phyloP scores from a whole-genome alignment of 169 alveolate species.

The Eimeria necatrix region DNA sequence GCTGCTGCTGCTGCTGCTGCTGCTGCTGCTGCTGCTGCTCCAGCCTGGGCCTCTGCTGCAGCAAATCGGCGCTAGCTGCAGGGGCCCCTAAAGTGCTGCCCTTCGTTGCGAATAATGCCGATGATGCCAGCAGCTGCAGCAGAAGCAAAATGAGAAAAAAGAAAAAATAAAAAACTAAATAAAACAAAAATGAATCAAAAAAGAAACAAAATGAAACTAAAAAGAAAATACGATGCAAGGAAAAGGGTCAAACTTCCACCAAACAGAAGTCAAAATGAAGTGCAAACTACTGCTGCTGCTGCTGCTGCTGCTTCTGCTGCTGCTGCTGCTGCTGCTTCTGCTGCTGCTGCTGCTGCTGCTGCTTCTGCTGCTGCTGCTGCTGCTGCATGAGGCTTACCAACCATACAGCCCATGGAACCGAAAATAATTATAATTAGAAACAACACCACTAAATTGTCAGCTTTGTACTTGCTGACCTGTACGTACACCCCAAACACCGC shows the following conservation, averaged over 20 bases:
- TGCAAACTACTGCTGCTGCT: not conserved
- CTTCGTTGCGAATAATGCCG: slow-evolving; percentile 13
- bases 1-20: slow-evolving; percentile 1
- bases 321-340: not conserved
- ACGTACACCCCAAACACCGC: not conserved
- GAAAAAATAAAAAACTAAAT: not conserved
- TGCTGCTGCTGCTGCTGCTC: not conserved
- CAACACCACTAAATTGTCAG: slow-evolving; percentile 18
- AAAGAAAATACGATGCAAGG: too few species aligned
- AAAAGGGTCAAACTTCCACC: not conserved
- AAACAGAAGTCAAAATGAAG: not conserved
- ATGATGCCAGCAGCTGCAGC: slow-evolving; percentile 29
- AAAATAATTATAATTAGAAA: slow-evolving; percentile 11
- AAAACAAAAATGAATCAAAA: not conserved
- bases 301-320: not conserved
- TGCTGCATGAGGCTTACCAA: not conserved
- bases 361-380: not conserved
- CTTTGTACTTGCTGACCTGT: slow-evolving; percentile 8
- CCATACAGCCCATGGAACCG: slow-evolving; percentile 47
- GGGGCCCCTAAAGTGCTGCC: slow-evolving; percentile 43
- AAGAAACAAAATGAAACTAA: not conserved
- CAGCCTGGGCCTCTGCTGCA: not conserved
- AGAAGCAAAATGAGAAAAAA: not conserved
- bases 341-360: not conserved
- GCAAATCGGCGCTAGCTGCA: slow-evolving; percentile 5